Evolutionary conservation across 352 stramenopile genomes (phyloP), one percentile per base, ranked within the genome.

Genomic region (Globisporangium okanoganense): DNA sequence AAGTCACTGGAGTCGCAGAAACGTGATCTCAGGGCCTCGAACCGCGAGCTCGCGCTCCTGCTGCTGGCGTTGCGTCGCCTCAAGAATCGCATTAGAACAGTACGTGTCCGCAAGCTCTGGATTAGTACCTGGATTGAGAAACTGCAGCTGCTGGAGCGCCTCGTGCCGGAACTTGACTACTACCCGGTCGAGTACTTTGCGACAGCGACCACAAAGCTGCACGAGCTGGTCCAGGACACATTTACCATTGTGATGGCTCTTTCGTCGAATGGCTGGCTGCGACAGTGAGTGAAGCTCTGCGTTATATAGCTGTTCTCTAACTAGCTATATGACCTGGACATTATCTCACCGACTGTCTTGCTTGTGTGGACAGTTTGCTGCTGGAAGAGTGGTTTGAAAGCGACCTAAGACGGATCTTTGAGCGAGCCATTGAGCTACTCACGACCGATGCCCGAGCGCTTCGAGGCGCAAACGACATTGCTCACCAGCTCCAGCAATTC

Each of bases 1-100:
- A 41, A 29, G 12, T 25, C 49, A 3, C 54, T 87, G 2, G 70
- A 86, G 48, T 22, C 56, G 12, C 51, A 66, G 10, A 77, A 73
- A 40, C 56, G 33, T 2, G 51, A 53, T 13, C 56, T 73, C 18
- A 53, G 76, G 1, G 65, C 74, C 1, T 71, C 75, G 0, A 85
- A 87, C 50, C 69, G 69, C 6, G 80, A 86, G 36, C 35, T 91
- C 16, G 69, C 71, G 9, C 66, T 93, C 22, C 41, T 91, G 1
- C 27, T 88, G 13, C 50, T 79, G 0, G 81, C 63, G 0, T 67
- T 89, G 8, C 55, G 69, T 14, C 53, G 64, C 0, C 55, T 85
- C 20, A 40, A 66, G 1, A 48, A 31, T 27, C 61, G 62, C 22
- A 47, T 64, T 4, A 27, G 12, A 3, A 51, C 25, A 8, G 65